Evolutionary conservation across 2,329 filamentous ascomycete species (phyloP).

Genomic region (Stylonectria norvegica): DNA sequence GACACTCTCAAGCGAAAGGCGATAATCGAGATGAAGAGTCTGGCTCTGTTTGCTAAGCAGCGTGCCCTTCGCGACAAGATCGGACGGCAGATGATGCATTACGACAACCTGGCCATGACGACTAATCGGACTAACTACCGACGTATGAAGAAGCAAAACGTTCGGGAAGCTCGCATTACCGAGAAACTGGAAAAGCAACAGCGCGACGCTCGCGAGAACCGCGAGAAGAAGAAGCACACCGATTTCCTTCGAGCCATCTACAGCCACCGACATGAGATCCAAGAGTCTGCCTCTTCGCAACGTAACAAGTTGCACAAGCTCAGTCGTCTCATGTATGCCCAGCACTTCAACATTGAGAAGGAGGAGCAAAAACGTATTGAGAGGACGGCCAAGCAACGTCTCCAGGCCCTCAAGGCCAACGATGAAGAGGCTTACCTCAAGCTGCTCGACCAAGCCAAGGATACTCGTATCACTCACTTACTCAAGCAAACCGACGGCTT

Average conservation of each 20-base stretch:
- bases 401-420: constrained; percentile 97
- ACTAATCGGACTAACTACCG: constrained; percentile 89
- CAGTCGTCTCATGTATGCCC: constrained; percentile 80
- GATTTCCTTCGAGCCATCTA: constrained; percentile 88
- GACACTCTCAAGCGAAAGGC: constrained; percentile 83
- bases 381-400: constrained; percentile 97
- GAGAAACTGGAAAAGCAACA: constrained; percentile 99
- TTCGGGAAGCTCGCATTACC: constrained; percentile 92
- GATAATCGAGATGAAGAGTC: constrained; percentile 91
- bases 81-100: constrained; percentile 87
- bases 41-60: constrained; percentile 85
- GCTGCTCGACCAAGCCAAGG: constrained; percentile 95
- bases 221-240: constrained; percentile 95
- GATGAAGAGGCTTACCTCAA: constrained; percentile 99
- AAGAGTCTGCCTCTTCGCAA: constrained; percentile 62
- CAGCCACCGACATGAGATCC: constrained; percentile 75
- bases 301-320: constrained; percentile 78
- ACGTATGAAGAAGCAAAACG: constrained; percentile 93
- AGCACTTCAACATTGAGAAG: constrained; percentile 96
- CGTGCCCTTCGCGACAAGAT: constrained; percentile 81
- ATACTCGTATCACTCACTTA: constrained; percentile 97
- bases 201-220: constrained; percentile 88
- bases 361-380: constrained; percentile 99
- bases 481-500: constrained; percentile 97
- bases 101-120: constrained; percentile 95